Conservation (phyloP, 441 rosid genomes). For the Brassica balearica region DNA sequence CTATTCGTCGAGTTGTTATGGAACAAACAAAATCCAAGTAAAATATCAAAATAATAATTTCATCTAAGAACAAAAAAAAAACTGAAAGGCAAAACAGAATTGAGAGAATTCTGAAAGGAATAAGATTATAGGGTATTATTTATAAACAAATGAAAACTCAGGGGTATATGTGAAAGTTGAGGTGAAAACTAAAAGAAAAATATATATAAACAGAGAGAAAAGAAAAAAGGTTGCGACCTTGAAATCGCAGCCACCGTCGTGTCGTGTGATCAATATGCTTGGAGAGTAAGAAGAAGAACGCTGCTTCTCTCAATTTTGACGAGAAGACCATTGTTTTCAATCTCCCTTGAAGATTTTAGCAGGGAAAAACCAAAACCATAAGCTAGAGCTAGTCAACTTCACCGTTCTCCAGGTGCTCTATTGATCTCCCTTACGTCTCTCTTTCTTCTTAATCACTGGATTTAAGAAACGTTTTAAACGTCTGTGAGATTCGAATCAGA, state of each 20-base stretch:
- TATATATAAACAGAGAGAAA: slow-evolving; percentile 19
- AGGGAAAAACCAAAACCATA: not conserved
- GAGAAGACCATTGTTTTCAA: slow-evolving; percentile 19
- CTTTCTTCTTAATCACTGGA: not conserved
- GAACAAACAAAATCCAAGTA: not conserved
- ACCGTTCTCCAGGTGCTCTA: slow-evolving; percentile 32
- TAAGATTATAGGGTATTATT: not conserved
- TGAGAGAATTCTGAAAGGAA: not conserved
- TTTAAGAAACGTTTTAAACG: not conserved
- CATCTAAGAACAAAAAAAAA: too few relatives aligned
- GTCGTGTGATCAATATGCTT: slow-evolving; percentile 34
- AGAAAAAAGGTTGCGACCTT: slow-evolving; percentile 26
- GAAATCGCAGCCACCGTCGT: slow-evolving; percentile 37
- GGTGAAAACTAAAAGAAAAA: not conserved
- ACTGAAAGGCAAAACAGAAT: not conserved
- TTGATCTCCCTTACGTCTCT: not conserved
- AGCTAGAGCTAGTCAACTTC: slow-evolving; percentile 14
- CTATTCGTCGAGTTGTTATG: too few relatives aligned
- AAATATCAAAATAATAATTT: not conserved
- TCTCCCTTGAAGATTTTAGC: not conserved
- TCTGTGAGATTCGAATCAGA: slow-evolving; percentile 19
- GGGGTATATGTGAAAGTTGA: slow-evolving; percentile 21
- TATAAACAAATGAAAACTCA: not conserved
- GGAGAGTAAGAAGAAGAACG: slow-evolving; percentile 36
- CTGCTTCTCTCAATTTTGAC: slow-evolving; percentile 29